Evolutionary conservation across 805 yeast genomes (phyloP).

Genomic region (Candida xyloterini): DNA sequence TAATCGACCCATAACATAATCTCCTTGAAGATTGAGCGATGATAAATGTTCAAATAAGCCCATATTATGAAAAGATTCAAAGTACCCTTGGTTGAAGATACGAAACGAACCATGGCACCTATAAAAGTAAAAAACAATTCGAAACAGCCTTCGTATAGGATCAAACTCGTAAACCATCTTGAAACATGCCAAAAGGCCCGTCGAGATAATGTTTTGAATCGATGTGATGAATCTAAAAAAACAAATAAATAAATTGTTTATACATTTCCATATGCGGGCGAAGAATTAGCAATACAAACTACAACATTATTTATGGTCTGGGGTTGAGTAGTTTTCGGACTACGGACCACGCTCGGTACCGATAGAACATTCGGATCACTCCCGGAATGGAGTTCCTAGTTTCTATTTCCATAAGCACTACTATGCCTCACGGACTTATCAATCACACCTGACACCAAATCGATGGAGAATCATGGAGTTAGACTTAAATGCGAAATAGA

Average conservation of each 20-base stretch:
- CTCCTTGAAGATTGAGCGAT: slow-evolving; percentile 18
- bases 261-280: slow-evolving; percentile 4
- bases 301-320: too few relatives aligned
- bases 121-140: slow-evolving; percentile 13
- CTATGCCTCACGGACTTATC: too few relatives aligned
- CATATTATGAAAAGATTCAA: slow-evolving; percentile 6
- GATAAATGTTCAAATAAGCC: slow-evolving; percentile 20
- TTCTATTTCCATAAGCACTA: too few relatives aligned
- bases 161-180: slow-evolving; percentile 17
- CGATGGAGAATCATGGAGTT: too few relatives aligned
- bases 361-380: too few relatives aligned
- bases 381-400: too few relatives aligned
- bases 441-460: too few relatives aligned
- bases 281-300: too few relatives aligned
- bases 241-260: slow-evolving; percentile 5
- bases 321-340: too few relatives aligned
- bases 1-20: slow-evolving; percentile 26
- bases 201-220: slow-evolving; percentile 1
- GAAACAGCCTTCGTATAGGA: slow-evolving; percentile 17
- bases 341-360: too few relatives aligned
- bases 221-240: slow-evolving; percentile 1
- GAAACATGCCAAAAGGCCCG: slow-evolving; percentile 1
- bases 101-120: slow-evolving; percentile 18
- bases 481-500: too few relatives aligned
- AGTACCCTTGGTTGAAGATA: slow-evolving; percentile 6